phyloP scores from a whole-genome alignment of 2,329 filamentous ascomycete species.

The Scytalidium sp. region DNA sequence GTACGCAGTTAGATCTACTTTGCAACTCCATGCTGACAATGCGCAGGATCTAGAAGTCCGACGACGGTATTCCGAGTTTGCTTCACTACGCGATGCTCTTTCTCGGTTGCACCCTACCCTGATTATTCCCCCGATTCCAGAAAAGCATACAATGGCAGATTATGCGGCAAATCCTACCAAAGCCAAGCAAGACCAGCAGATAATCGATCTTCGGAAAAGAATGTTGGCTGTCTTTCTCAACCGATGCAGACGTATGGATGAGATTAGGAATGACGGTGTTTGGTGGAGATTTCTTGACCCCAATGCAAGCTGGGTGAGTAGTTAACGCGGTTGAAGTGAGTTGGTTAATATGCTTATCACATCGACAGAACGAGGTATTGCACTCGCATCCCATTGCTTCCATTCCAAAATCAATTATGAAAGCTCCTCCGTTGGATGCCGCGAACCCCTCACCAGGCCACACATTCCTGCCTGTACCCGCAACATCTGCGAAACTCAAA shows the following conservation, averaged over 20 bases:
- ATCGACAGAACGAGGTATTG: slow-evolving; percentile 82
- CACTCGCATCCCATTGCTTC: slow-evolving; percentile 87
- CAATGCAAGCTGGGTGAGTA: slow-evolving; percentile 91
- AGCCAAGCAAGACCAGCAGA: slow-evolving; percentile 94
- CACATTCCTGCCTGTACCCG: slow-evolving; percentile 81
- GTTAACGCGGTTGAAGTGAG: neutral
- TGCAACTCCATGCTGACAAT: slow-evolving; percentile 14
- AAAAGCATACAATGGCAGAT: slow-evolving; percentile 98
- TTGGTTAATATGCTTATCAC: slow-evolving; percentile 11
- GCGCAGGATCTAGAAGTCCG: slow-evolving; percentile 88
- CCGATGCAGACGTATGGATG: slow-evolving; percentile 87
- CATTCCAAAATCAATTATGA: slow-evolving; percentile 90
- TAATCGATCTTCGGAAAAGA: slow-evolving; percentile 93
- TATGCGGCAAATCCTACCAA: slow-evolving; percentile 98
- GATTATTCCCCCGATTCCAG: slow-evolving; percentile 93
- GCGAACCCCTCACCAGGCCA: slow-evolving; percentile 90
- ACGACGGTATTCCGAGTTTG: slow-evolving; percentile 94
- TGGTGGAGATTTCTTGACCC: slow-evolving; percentile 98
- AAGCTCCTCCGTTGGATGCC: slow-evolving; percentile 90
- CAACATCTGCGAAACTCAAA: slow-evolving; percentile 82
- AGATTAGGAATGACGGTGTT: slow-evolving; percentile 87
- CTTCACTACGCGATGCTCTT: slow-evolving; percentile 82
- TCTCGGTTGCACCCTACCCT: slow-evolving; percentile 91
- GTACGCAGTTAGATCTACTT: slow-evolving; percentile 44
- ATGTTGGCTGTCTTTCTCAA: slow-evolving; percentile 97